Conservation (phyloP, 1,139 yeast genomes). For the Candida mesenterica region DNA sequence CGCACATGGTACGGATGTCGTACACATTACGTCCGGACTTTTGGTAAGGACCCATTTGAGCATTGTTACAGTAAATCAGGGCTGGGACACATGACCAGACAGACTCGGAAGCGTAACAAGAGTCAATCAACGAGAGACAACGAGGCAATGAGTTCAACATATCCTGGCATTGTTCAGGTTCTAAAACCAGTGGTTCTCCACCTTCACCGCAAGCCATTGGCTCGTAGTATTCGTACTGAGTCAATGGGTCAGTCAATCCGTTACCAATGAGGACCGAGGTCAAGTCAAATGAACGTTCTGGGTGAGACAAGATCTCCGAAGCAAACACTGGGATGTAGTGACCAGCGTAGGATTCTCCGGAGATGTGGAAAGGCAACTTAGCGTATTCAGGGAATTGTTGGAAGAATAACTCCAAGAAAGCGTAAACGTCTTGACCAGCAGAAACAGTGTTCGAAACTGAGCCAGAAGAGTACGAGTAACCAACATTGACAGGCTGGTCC, state of each 20-base stretch:
- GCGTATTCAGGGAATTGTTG: slow-evolving; percentile 85
- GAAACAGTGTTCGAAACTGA: slow-evolving; percentile 74
- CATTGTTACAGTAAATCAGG: slow-evolving; percentile 84
- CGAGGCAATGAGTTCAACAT: slow-evolving; percentile 77
- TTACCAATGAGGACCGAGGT: slow-evolving; percentile 91
- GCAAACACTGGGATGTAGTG: slow-evolving; percentile 96
- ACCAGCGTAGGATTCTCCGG: slow-evolving; percentile 99
- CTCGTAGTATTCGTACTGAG: slow-evolving; percentile 84
- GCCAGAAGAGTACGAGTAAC: slow-evolving; percentile 73
- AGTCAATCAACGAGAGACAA: slow-evolving; percentile 74
- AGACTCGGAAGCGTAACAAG: slow-evolving; percentile 76
- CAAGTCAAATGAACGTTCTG: slow-evolving; percentile 76
- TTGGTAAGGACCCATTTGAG: slow-evolving; percentile 83
- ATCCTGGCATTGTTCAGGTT: slow-evolving; percentile 73
- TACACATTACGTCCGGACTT: slow-evolving; percentile 90
- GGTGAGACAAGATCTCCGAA: slow-evolving; percentile 74
- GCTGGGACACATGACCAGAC: slow-evolving; percentile 95
- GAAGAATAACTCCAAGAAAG: slow-evolving; percentile 87
- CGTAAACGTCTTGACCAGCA: slow-evolving; percentile 91
- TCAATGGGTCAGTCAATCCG: slow-evolving; percentile 90
- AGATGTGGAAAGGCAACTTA: slow-evolving; percentile 79
- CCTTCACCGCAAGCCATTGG: slow-evolving; percentile 98
- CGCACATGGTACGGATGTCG: slow-evolving; percentile 87
- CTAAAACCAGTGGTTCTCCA: slow-evolving; percentile 79
- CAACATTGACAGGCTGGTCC: slow-evolving; percentile 95